These are phyloP conservation scores for Diaporthe amygdali DNA, from an alignment of 2,329 filamentous ascomycete species.

Conservation along the genomic window DNA sequence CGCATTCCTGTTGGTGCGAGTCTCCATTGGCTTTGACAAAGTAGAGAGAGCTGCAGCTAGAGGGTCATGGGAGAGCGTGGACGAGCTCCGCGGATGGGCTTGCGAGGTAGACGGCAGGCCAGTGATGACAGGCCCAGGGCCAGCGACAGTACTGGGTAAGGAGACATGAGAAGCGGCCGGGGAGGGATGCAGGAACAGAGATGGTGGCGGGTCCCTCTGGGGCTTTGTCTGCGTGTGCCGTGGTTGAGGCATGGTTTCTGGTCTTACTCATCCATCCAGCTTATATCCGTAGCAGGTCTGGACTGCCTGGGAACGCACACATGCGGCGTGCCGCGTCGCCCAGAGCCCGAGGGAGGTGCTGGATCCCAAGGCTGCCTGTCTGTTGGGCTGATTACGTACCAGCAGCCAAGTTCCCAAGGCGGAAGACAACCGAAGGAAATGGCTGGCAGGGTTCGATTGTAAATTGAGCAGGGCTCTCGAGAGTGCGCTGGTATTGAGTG, in stretches of 20 bases:
- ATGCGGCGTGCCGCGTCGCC: slow-evolving; percentile 8
- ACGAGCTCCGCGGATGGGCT: slow-evolving; percentile 12
- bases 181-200: slow-evolving; percentile 83
- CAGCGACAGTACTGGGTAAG: slow-evolving; percentile 52
- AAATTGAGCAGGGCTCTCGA: neutral
- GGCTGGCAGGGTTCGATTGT: neutral
- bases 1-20: neutral
- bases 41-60: slow-evolving; percentile 19
- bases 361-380: neutral
- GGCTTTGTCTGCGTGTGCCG: slow-evolving; percentile 46
- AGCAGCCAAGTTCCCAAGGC: slow-evolving; percentile 18
- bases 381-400: slow-evolving; percentile 8
- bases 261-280: slow-evolving; percentile 22
- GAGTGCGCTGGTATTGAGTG: neutral
- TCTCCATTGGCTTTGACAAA: slow-evolving; percentile 19
- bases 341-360: neutral
- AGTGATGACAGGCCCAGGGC: slow-evolving; percentile 15
- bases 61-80: slow-evolving; percentile 17
- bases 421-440: slow-evolving; percentile 1
- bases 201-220: slow-evolving; percentile 66
- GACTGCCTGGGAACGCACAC: neutral
- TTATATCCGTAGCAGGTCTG: slow-evolving; percentile 3
- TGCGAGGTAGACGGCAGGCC: slow-evolving; percentile 14
- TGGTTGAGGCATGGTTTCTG: slow-evolving; percentile 43
- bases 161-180: slow-evolving; percentile 75